These are phyloP conservation scores for Fusarium neocosmosporiellum DNA, from an alignment of 2,329 filamentous ascomycete species.

Conservation along the genomic window DNA sequence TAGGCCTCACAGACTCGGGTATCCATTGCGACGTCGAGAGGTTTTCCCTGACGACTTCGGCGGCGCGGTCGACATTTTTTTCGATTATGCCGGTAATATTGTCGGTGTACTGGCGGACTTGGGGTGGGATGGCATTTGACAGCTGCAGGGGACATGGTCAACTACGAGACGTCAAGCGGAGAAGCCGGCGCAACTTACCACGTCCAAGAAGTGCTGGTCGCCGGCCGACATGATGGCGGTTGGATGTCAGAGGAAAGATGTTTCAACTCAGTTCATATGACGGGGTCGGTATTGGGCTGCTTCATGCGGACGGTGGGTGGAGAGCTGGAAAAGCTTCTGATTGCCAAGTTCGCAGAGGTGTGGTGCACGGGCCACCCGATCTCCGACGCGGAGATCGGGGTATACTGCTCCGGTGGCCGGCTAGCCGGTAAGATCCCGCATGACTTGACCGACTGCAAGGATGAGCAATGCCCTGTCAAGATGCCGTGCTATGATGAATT, in stretches of 20 bases:
- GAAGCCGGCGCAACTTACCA: constrained; percentile 63
- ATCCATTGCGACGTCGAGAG: constrained; percentile 78
- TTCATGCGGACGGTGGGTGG: constrained; percentile 39
- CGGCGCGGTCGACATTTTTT: constrained; percentile 80
- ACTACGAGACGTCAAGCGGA: neutral
- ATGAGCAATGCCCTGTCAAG: neutral
- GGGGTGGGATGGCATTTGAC: constrained; percentile 62
- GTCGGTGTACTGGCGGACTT: constrained; percentile 76
- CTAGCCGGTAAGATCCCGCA: neutral
- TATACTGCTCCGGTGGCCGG: constrained; percentile 18
- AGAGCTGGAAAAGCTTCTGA: constrained; percentile 39
- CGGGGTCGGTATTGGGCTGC: constrained; percentile 39
- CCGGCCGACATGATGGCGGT: constrained; percentile 76
- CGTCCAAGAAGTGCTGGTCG: constrained; percentile 81
- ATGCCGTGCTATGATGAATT: neutral
- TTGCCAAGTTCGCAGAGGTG: constrained; percentile 37
- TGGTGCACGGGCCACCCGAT: constrained; percentile 37
- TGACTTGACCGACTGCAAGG: neutral
- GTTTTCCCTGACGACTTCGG: constrained; percentile 75
- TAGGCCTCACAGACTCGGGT: constrained; percentile 73
- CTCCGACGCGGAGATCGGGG: constrained; percentile 36
- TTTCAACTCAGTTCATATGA: constrained; percentile 44
- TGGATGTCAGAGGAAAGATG: constrained; percentile 38
- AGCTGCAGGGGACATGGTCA: constrained; percentile 54
- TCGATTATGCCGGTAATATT: constrained; percentile 85